Base-by-base conservation (phyloP, 345 rosid species). In the Eucalyptus tenuipes region DNA sequence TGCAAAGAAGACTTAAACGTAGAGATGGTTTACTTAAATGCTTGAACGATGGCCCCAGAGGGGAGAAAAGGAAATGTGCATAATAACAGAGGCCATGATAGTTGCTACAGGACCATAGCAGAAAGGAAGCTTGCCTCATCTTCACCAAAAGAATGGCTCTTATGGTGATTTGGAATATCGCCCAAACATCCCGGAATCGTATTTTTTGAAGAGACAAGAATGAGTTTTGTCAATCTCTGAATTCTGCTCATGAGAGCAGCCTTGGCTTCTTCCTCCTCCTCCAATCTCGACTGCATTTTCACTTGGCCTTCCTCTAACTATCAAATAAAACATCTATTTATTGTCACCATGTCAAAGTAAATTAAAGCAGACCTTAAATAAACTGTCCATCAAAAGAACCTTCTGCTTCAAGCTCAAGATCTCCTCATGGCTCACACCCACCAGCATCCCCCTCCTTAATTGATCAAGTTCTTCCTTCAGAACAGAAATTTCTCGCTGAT, bases 221-320 rank as follows among this genome's bases (percentile, higher is more conserved):
- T 98, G 50, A 98, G 99, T 93, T 98, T 98, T 68, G 99, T 98
- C 87, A 98, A 93, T 94, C 96, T 95, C 91, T 98, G 99, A 87
- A 98, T 98, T 92, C 99, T 95, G 92, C 99, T 98, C 99, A 98
- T 96, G 55, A 98, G 94, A 91, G 99, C 99, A 90, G 98, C 99
- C 93, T 98, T 98, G 88, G 99, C 99, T 93, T 98, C 99, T 92
- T 98, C 99, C 93, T 98, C 99, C 91, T 98, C 99, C 94, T 98
- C 99, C 92, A 98, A 92, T 91, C 99, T 96, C 64, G 99, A 95
- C 88, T 97, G 99, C 99, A 98, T 96, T 95, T 97, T 98, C 91
- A 97, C 99, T 93, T 98, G 99, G 91, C 99, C 99, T 92, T 97
- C 99, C 93, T 98, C 99, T 93, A 98, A 90, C 99, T 98, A 90